These are phyloP conservation scores for Fusarium mangiferae DNA, from an alignment of 2,329 filamentous ascomycete genomes.

Conservation along the genomic window DNA sequence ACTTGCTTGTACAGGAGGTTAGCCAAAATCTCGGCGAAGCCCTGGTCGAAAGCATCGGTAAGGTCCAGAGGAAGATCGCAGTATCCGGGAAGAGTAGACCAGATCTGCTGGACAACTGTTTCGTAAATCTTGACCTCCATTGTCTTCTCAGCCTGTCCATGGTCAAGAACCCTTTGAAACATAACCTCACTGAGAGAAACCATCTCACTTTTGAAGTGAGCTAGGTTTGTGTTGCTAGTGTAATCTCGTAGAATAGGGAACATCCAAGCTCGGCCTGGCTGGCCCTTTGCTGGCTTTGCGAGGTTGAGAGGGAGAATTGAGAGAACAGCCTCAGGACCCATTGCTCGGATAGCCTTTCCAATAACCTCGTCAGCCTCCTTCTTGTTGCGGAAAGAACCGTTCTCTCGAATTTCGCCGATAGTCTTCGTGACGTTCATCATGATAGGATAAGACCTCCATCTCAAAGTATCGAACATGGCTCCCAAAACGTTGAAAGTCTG, in stretches of 20 bases:
- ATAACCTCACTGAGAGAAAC: constrained; percentile 89
- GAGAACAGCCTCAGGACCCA: constrained; percentile 88
- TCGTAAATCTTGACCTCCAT: constrained; percentile 99
- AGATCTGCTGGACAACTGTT: constrained; percentile 93
- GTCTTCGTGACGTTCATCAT: constrained; percentile 79
- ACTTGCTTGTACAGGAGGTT: constrained; percentile 94
- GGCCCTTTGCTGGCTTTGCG: constrained; percentile 76
- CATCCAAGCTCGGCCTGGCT: constrained; percentile 92
- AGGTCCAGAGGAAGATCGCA: constrained; percentile 91
- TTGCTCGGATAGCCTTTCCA: constrained; percentile 85
- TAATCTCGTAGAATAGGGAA: constrained; percentile 90
- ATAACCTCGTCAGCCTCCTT: constrained; percentile 94
- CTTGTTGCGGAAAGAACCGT: constrained; percentile 90
- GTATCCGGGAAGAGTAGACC: constrained; percentile 93
- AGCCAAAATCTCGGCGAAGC: constrained; percentile 88
- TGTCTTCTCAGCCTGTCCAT: constrained; percentile 84
- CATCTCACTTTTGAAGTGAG: constrained; percentile 86
- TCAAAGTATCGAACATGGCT: constrained; percentile 86
- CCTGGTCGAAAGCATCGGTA: constrained; percentile 80
- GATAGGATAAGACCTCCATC: constrained; percentile 85
- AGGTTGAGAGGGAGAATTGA: constrained; percentile 88
- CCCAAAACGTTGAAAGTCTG: constrained; percentile 92
- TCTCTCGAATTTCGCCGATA: constrained; percentile 87
- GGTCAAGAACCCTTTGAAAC: constrained; percentile 88
- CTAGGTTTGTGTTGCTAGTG: constrained; percentile 86